Evolutionary conservation across 1,139 yeast genomes (phyloP).

Genomic region (Suhomyces coccinellae): DNA sequence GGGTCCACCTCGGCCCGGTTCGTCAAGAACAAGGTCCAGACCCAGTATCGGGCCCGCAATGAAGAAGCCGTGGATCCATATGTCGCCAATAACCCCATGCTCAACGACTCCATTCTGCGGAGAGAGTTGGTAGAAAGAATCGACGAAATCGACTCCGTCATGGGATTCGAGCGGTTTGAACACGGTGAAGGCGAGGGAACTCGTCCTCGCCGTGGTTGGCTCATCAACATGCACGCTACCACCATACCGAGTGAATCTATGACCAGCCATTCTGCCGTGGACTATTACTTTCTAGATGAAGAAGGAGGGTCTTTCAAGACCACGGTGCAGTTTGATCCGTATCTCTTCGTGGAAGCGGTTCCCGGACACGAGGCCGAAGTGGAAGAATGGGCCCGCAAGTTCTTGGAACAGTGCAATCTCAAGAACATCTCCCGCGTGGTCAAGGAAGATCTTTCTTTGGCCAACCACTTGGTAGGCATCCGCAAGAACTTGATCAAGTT

Average conservation of each 20-base stretch:
- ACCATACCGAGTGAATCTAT: conserved; percentile 55
- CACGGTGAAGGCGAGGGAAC: conserved; percentile 53
- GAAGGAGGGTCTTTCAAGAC: conserved; percentile 96
- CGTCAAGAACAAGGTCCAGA: conserved; percentile 44
- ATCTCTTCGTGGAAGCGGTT: conserved; percentile 72
- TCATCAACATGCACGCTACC: conserved; percentile 81
- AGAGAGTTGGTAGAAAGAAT: conserved; percentile 51
- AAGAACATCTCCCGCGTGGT: conserved; percentile 55
- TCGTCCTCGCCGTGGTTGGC: conserved; percentile 78
- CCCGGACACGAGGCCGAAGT: conserved; percentile 75
- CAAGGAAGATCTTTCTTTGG: conserved; percentile 77
- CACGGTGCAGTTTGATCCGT: conserved; percentile 82
- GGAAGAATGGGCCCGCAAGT: conserved; percentile 77
- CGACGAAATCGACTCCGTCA: conserved; percentile 66
- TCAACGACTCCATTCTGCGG: conserved; percentile 39
- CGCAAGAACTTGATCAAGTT: conserved; percentile 64
- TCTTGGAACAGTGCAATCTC: conserved; percentile 57
- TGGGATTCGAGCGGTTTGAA: conserved; percentile 84
- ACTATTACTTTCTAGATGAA: conserved; percentile 92
- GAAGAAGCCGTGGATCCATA: conserved; percentile 23
- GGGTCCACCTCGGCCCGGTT: conserved; percentile 59
- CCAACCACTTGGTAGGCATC: conserved; percentile 85
- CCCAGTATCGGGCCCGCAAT: conserved; percentile 18
- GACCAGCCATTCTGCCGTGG: conserved; percentile 74
- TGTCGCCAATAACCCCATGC: conserved; percentile 41